Evolutionary conservation across 345 rosid species (phyloP), one percentile per base, ranked within the genome.

Genomic region (Cardamine occulta): DNA sequence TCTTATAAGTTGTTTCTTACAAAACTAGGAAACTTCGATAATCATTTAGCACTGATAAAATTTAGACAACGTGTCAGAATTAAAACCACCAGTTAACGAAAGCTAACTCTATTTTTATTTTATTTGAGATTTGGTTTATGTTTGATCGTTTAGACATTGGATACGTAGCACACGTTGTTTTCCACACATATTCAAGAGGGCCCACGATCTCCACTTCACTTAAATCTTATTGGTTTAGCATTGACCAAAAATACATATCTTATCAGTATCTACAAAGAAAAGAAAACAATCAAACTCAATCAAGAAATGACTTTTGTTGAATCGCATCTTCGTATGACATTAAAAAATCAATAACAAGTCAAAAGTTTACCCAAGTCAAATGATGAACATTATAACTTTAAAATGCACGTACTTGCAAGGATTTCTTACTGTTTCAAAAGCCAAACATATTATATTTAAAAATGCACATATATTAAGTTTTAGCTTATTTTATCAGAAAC

Each of bases 181-280:
- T 44, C 68, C 70, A 9, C 63, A 53, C 28, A 69, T 76, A 14
- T 29, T 55, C 17, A 70, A 63, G 19, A 70, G 62, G 68, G 51
- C 76, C 80, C 80, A 64, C 55, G 18, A 49, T 35, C 15, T 18
- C 52, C 80, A 63, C 72, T 77, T 64, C 51, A 28, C 63, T 71
- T 65, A 31, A 21, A 11, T 57, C 52, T 56, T 29, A 77, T 65
- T 77, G 68, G 80, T 65, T 64, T 64, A 35, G 7, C 39, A 65
- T 15, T 15, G n/a, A 65, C 11, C 19, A 48, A 55, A 11, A 12
- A 37, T 32, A 19, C 80, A 7, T 71, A 71, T 64, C 72, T 77
- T 71, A 70, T 56, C 72, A 9, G 9, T 15, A 77, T 63, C 45
- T 63, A 8, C 3, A 19, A 19, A 62, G 10, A 66, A 66, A 60